Evolutionary conservation across 2,329 filamentous ascomycete genomes (phyloP).

Genomic region (Incumbomyces lentus): DNA sequence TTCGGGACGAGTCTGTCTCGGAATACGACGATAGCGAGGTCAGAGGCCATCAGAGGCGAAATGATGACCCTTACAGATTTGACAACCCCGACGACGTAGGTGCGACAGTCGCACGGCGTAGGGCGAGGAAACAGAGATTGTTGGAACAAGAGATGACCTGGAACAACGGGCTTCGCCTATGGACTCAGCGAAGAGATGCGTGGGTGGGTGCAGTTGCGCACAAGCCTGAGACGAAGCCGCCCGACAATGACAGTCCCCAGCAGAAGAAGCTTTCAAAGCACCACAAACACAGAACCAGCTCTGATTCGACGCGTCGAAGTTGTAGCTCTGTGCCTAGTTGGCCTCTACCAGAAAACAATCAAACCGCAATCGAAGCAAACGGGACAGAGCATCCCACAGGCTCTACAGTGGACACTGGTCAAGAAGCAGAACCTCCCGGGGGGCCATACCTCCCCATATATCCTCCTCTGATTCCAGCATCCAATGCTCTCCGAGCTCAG

Average conservation of each 20-base stretch:
- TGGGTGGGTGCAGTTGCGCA: constrained; percentile 65
- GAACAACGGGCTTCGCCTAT: constrained; percentile 77
- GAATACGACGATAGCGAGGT: constrained; percentile 14
- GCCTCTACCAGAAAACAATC: neutral
- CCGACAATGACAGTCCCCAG: constrained; percentile 23
- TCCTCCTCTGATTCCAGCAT: constrained; percentile 59
- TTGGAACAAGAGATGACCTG: constrained; percentile 57
- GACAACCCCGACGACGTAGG: constrained; percentile 32
- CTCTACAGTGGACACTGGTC: constrained; percentile 7
- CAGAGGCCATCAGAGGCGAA: constrained; percentile 3
- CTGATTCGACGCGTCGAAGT: constrained; percentile 1
- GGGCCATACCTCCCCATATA: constrained; percentile 62
- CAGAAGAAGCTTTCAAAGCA: neutral
- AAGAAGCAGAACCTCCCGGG: constrained; percentile 28
- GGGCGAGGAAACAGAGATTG: constrained; percentile 47
- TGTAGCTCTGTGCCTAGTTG: neutral
- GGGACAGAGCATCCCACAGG: neutral
- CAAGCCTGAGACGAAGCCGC: constrained; percentile 16
- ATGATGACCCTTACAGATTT: constrained; percentile 27
- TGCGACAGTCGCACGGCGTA: constrained; percentile 37
- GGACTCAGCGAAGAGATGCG: constrained; percentile 62
- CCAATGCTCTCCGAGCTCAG: constrained; percentile 65
- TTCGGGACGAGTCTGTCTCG: constrained; percentile 16
- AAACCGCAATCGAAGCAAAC: neutral
- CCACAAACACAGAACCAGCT: neutral